phyloP scores from a whole-genome alignment of 2,329 filamentous ascomycete genomes.

The Aspergillus vadensis region DNA sequence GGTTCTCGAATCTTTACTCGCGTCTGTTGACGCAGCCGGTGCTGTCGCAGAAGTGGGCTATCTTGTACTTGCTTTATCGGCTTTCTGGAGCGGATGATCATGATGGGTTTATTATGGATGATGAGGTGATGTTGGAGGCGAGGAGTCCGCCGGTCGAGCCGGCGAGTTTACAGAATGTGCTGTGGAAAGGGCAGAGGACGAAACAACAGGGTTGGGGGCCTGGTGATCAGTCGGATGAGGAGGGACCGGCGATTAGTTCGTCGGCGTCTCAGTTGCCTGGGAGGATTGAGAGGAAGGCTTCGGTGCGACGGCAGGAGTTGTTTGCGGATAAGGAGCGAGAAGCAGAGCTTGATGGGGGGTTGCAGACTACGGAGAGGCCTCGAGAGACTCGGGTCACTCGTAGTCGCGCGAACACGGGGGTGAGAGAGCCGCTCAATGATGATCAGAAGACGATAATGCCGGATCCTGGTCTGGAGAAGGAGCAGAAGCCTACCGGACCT shows the following conservation, averaged over 20 bases:
- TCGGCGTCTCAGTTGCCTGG: constrained; percentile 42
- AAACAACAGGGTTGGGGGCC: constrained; percentile 26
- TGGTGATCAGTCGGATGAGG: constrained; percentile 35
- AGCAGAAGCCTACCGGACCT: constrained; percentile 58
- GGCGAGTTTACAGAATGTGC: constrained; percentile 40
- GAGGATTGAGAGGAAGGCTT: constrained; percentile 29
- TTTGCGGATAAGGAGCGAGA: constrained; percentile 25
- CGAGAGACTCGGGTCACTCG: constrained; percentile 15
- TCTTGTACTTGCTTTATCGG: constrained; percentile 85
- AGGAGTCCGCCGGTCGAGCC: constrained; percentile 46
- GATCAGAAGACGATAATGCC: constrained; percentile 20
- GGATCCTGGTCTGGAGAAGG: constrained; percentile 21
- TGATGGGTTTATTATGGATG: constrained; percentile 23
- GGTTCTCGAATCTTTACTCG: constrained; percentile 89
- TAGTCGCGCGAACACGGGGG: constrained; percentile 22
- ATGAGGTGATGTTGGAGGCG: constrained; percentile 25
- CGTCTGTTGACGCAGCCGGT: constrained; percentile 87
- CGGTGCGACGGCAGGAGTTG: constrained; percentile 24
- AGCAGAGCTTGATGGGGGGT: constrained; percentile 21
- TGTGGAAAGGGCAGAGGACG: constrained; percentile 31
- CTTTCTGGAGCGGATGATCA: constrained; percentile 66
- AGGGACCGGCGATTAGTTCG: constrained; percentile 43
- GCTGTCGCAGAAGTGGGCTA: constrained; percentile 93
- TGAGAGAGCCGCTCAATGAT: constrained; percentile 20
- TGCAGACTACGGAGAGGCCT: constrained; percentile 13